Conservation (phyloP, 2,329 filamentous ascomycete genomes). For the Fusarium chlamydosporum region DNA sequence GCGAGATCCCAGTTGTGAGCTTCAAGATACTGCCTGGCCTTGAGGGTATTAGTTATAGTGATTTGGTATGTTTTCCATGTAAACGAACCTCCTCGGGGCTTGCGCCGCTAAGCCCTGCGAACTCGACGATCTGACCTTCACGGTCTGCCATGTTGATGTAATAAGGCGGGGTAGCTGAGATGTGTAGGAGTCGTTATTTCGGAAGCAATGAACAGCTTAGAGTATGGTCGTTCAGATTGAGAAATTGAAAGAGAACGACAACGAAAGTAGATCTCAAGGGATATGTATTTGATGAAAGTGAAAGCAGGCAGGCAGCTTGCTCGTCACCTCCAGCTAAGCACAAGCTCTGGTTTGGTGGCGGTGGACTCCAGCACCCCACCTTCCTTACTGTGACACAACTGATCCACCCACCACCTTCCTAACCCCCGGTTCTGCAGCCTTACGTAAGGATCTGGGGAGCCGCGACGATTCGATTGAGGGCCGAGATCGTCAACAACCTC, state of each 20-base stretch:
- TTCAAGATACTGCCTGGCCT: constrained; percentile 78
- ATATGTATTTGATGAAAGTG: constrained; percentile 19
- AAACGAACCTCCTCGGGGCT: constrained; percentile 49
- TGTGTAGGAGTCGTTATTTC: background rate
- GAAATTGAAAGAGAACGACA: background rate
- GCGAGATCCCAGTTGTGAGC: constrained; percentile 76
- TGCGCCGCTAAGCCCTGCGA: constrained; percentile 49
- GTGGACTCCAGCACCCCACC: constrained; percentile 43
- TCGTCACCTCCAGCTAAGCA: constrained; percentile 52
- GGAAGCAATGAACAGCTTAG: background rate
- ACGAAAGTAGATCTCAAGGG: background rate
- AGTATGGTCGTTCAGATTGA: background rate
- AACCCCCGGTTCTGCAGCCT: constrained; percentile 41
- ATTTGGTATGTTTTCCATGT: fast-evolving
- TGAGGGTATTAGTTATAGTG: background rate
- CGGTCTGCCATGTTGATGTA: constrained; percentile 52
- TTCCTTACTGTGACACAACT: constrained; percentile 37
- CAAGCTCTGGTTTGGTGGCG: constrained; percentile 46
- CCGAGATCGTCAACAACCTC: constrained; percentile 47
- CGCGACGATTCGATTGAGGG: constrained; percentile 20
- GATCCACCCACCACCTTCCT: constrained; percentile 48
- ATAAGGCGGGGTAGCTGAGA: constrained; percentile 45
- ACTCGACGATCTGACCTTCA: constrained; percentile 51
- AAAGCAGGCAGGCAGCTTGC: constrained; percentile 48
- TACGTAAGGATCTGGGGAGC: constrained; percentile 48